These are phyloP conservation scores for Sarocladiaceae sp. DNA, from an alignment of 2,329 filamentous ascomycete genomes.

Conservation along the genomic window DNA sequence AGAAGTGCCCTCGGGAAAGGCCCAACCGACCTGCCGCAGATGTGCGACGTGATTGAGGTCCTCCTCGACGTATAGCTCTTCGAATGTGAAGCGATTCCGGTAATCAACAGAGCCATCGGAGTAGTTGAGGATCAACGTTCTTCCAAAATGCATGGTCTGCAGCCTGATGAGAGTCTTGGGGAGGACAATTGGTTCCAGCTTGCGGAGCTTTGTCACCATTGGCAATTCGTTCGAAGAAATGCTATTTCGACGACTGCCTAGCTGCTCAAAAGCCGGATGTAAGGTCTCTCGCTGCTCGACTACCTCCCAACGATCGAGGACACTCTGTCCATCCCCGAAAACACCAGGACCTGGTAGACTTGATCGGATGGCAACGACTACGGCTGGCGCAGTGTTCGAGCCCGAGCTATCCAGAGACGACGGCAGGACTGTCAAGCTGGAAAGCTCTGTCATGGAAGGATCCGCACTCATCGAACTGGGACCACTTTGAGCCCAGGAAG, in stretches of 20 bases:
- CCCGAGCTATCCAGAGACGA: slow-evolving; percentile 53
- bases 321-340: slow-evolving; percentile 57
- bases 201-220: slow-evolving; percentile 42
- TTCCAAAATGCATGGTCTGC: slow-evolving; percentile 63
- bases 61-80: slow-evolving; percentile 56
- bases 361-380: slow-evolving; percentile 69
- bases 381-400: slow-evolving; percentile 50
- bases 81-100: slow-evolving; percentile 68
- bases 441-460: slow-evolving; percentile 55
- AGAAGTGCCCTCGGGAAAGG: slow-evolving; percentile 58
- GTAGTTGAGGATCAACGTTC: slow-evolving; percentile 64
- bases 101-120: slow-evolving; percentile 79
- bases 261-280: slow-evolving; percentile 71
- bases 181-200: slow-evolving; percentile 61
- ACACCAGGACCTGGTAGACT: slow-evolving; percentile 46
- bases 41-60: slow-evolving; percentile 61
- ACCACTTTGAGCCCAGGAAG: slow-evolving; percentile 49
- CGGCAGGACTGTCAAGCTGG: slow-evolving; percentile 68
- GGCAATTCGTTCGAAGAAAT: slow-evolving; percentile 25
- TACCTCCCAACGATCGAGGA: slow-evolving; percentile 80
- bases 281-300: slow-evolving; percentile 60
- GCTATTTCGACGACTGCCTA: slow-evolving; percentile 57
- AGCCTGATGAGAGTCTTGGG: slow-evolving; percentile 67
- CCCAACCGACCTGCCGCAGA: slow-evolving; percentile 72
- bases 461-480: slow-evolving; percentile 37